These are phyloP conservation scores for Amorphotheca resinae DNA, from an alignment of 495 filamentous ascomycete genomes.

Conservation along the genomic window DNA sequence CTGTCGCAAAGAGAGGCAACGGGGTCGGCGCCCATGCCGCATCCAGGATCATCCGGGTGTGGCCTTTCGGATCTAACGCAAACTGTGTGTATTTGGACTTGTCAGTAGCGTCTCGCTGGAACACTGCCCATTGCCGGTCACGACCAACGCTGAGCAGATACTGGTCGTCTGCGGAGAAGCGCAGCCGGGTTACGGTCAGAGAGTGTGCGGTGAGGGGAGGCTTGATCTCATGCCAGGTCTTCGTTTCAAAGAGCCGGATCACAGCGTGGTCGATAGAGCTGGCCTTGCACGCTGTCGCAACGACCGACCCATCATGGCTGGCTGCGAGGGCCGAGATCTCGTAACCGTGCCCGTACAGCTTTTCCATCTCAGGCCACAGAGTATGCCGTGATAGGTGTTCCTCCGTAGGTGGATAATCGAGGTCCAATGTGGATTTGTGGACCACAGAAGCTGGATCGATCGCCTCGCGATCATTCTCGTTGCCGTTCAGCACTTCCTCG, in stretches of 20 bases:
- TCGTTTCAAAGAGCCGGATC: constrained; percentile 78
- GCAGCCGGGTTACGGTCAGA: constrained; percentile 68
- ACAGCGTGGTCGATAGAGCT: constrained; percentile 89
- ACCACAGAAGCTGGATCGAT: constrained; percentile 30
- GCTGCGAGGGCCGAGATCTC: constrained; percentile 87
- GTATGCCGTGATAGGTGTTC: constrained; percentile 82
- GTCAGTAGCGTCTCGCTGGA: constrained; percentile 28
- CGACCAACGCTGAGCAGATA: constrained; percentile 79
- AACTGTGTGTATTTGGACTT: constrained; percentile 38
- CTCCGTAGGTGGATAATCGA: constrained; percentile 69
- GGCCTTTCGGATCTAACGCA: constrained; percentile 65
- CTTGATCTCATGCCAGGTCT: constrained; percentile 74
- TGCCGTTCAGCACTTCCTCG: constrained; percentile 25
- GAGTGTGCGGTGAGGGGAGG: constrained; percentile 70
- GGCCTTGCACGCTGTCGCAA: constrained; percentile 91
- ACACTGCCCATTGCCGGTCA: constrained; percentile 84
- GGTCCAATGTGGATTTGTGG: constrained; percentile 28
- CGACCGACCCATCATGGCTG: constrained; percentile 54
- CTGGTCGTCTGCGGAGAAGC: constrained; percentile 62
- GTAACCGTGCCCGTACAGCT: constrained; percentile 97
- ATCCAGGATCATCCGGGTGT: constrained; percentile 82
- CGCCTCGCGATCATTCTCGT: constrained; percentile 26
- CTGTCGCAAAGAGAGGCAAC: constrained; percentile 59
- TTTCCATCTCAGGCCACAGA: constrained; percentile 91
- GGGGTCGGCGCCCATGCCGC: constrained; percentile 60